Base-by-base conservation (phyloP, 2,329 filamentous ascomycete species). In the Cladophialophora carrionii region DNA sequence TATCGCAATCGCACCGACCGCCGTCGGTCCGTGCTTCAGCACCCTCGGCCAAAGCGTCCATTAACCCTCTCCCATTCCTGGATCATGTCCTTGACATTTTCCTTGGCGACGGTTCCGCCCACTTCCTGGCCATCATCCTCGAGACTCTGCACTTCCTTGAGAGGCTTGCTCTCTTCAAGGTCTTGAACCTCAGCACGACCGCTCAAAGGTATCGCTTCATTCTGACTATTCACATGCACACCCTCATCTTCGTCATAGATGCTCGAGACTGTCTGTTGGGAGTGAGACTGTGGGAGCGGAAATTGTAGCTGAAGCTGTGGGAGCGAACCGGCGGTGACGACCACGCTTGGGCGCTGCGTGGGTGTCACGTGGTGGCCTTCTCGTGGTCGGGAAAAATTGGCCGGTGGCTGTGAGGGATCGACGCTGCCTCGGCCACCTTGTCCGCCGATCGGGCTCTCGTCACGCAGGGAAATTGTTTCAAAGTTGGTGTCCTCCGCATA, bases 31-130 rank as follows among this genome's bases (percentile, higher is more conserved):
- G 7, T 17, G 17, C 22, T 8, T 20, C 52, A 17, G 8, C 26
- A 52, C 48, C 4, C 48, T 24, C 58, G 49, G 7, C 14, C 61
- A 48, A 52, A 62, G 4, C 53, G 37, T 37, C 62, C 65, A 48
- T 67, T 58, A 14, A 49, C 49, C 14, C 31, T 51, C 51, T 67
- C 65, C 65, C 65, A 67, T 24, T 67, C 61, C 32, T 67, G 61
- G 26, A 67, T 64, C 57, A 67, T 57, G 22, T 31, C 55, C 56
- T 57, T 64, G 54, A 67, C 62, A n/a, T 58, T 55, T n/a, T 58
- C 53, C n/a, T 52, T 29, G 20, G 57, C 32, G 8, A 63, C 46
- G 8, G 46, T 51, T 22, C 41, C n/a, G 3, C 17, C 41, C 26
- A 29, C 46, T 7, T 54, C 53, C 29, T 34, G 51, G 51, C 51